These are phyloP conservation scores for Grosmannia serpens DNA, from an alignment of 2,329 filamentous ascomycete genomes.

Conservation along the genomic window DNA sequence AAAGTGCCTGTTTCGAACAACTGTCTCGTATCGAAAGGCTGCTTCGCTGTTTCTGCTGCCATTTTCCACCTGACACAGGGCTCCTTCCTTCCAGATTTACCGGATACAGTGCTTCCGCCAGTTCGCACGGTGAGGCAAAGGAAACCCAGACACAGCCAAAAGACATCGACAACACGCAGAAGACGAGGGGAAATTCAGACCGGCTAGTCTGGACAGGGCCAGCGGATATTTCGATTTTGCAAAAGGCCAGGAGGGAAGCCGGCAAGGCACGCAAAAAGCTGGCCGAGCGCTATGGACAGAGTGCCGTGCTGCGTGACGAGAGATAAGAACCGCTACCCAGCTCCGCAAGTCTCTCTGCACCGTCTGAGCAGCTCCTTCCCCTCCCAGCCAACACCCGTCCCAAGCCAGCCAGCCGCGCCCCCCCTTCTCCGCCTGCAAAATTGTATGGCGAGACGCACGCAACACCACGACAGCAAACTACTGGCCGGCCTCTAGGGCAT, in stretches of 20 bases:
- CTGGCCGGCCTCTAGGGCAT: neutral
- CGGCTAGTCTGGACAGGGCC: neutral
- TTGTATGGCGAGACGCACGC: conserved; percentile 1
- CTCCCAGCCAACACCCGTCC: neutral
- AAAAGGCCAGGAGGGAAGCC: neutral
- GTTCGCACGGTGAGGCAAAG: neutral
- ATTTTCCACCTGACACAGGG: conserved; percentile 2
- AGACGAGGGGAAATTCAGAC: neutral
- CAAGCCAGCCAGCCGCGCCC: neutral
- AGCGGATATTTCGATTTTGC: neutral
- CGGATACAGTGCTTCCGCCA: neutral
- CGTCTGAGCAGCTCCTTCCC: neutral
- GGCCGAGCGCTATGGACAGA: neutral
- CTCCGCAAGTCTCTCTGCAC: neutral
- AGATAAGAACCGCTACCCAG: neutral
- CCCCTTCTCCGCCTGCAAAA: conserved; percentile 2
- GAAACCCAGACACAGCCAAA: neutral
- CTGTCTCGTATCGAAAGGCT: neutral
- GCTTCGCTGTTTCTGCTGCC: neutral
- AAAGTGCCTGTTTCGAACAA: neutral
- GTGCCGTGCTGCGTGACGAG: neutral
- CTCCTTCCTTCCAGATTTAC: neutral
- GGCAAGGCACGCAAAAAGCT: neutral
- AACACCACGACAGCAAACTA: neutral
- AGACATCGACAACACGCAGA: neutral